Evolutionary conservation across 345 rosid species (phyloP), one percentile per base, ranked within the genome.

Genomic region (Citropsis articulata): DNA sequence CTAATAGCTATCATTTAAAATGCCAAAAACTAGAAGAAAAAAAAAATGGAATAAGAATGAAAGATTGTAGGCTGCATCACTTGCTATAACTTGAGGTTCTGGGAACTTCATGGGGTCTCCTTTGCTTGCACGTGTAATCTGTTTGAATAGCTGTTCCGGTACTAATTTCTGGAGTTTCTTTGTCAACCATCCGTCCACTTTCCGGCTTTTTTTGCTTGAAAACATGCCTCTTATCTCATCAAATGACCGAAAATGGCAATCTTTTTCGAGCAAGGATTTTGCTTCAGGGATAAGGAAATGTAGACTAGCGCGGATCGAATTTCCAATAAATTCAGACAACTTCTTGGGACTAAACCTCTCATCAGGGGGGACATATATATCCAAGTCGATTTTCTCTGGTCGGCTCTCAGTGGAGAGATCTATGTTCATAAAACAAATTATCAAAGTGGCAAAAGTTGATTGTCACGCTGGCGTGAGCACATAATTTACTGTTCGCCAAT

Each of bases 331-430:
- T 79, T 85, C 90, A 2, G 87, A 85, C 45, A 88, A 78, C 69
- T 85, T 88, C 77, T 77, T 81, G 57, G 90, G 87, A 81, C 87
- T 87, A 28, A 85, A 77, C 75, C 82, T 81, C 81, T 91, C 95
- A 35, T 88, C 93, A 14, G 93, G 88, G 7, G 95, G 95, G 63
- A 90, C 90, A 77, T 84, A 83, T 62, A 76, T 31, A 69, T 86
- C 87, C 71, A 88, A 73, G 85, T 77, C 75, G 50, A 84, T 78
- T 25, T 24, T 77, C 72, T 76, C 77, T 14, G 77, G 75, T 70
- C 67, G 78, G 83, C 84, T 87, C 70, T 82, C 85, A 6, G 83
- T 63, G 33, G 28, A 74, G 22, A 84, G 80, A 68, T 83, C 90
- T 85, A 53, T 38, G 53, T 50, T 53, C 22, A 61, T 31, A 12